Evolutionary conservation across 2,329 filamentous ascomycete species (phyloP).

Genomic region (Zarea fungicola): DNA sequence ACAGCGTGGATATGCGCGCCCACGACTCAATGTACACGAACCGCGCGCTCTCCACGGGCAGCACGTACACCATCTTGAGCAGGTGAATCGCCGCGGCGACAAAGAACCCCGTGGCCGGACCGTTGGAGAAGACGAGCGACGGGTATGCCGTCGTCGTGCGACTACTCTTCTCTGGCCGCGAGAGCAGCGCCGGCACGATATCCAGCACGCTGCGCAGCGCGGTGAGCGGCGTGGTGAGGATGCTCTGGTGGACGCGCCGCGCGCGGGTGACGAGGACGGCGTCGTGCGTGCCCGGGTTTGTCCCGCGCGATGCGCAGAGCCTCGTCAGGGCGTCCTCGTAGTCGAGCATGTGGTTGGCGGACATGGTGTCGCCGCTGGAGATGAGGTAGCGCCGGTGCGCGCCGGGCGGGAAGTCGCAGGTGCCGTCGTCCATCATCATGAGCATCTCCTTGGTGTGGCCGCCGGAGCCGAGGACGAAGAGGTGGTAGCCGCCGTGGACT

Average conservation of each 20-base stretch:
- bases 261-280: conserved; percentile 70
- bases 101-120: conserved; percentile 81
- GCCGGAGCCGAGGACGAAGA: conserved; percentile 85
- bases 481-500: conserved; percentile 45
- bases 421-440: conserved; percentile 64
- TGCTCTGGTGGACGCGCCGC: conserved; percentile 74
- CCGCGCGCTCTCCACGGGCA: conserved; percentile 54
- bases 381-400: conserved; percentile 78
- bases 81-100: conserved; percentile 50
- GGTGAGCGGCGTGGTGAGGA: conserved; percentile 66
- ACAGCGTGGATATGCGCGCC: conserved; percentile 77
- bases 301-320: conserved; percentile 16
- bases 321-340: conserved; percentile 32
- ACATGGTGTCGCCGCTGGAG: conserved; percentile 67
- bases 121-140: conserved; percentile 78
- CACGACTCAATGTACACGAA: conserved; percentile 89
- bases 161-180: conserved; percentile 23
- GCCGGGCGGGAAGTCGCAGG: conserved; percentile 40
- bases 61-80: conserved; percentile 41
- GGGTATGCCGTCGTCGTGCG: conserved; percentile 50
- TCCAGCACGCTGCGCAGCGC: conserved; percentile 59
- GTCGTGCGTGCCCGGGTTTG: conserved; percentile 48
- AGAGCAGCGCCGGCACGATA: conserved; percentile 53
- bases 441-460: conserved; percentile 96
- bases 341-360: conserved; percentile 61